Percentiles rank a stretch among this genome's conserved stretches.
phyloP scores from a whole-genome alignment of 495 filamentous ascomycete species.

The Penicillium longicatenatum region DNA sequence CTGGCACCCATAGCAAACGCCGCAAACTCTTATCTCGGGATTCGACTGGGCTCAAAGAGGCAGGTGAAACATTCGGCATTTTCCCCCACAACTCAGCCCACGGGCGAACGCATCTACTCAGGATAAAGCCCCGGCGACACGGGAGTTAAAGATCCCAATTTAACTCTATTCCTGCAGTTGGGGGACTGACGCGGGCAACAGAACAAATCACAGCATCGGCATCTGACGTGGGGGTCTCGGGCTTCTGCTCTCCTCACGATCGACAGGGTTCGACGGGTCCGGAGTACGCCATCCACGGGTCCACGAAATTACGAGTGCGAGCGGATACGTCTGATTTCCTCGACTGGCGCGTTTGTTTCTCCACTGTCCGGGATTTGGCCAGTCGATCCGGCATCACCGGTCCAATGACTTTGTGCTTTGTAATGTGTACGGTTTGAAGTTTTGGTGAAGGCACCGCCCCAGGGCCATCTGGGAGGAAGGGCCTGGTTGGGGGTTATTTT shows the following conservation, averaged over 20 bases:
- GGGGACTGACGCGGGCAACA: neutral
- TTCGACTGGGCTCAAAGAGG: neutral
- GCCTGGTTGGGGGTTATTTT: too few species aligned
- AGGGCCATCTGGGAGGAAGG: neutral
- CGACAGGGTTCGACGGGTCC: constrained; percentile 35
- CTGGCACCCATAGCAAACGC: too few species aligned
- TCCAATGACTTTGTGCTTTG: constrained; percentile 9
- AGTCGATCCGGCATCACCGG: constrained; percentile 26
- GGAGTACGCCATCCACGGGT: constrained; percentile 23
- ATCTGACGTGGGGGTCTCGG: constrained; percentile 10
- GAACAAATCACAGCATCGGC: constrained; percentile 28
- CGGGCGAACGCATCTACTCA: constrained; percentile 18
- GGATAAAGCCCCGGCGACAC: constrained; percentile 7
- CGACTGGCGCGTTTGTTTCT: neutral
- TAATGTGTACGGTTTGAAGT: neutral
- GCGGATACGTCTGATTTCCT: constrained; percentile 16
- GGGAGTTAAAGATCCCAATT: neutral
- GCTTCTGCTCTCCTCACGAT: constrained; percentile 15
- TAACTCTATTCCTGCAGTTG: constrained; percentile 8
- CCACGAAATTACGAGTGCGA: constrained; percentile 15
- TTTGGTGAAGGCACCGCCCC: neutral
- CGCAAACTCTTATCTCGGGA: neutral
- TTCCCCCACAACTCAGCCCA: constrained; percentile 11
- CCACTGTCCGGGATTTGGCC: constrained; percentile 18
- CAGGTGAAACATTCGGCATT: constrained; percentile 6